These are phyloP conservation scores for Picea abies DNA, from an alignment of 83 land plant species.

Conservation along the genomic window DNA sequence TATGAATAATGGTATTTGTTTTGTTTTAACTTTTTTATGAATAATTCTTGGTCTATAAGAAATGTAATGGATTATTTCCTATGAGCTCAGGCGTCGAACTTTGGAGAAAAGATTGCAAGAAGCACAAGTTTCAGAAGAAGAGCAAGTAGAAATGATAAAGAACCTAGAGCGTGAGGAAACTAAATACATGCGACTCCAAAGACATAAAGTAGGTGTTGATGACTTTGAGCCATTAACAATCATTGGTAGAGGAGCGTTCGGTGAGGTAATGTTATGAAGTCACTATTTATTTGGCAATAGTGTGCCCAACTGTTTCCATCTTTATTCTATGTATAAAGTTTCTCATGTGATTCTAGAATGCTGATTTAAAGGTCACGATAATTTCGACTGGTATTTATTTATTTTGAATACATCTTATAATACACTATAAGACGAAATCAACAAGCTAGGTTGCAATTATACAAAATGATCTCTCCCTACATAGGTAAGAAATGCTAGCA, in stretches of 20 bases:
- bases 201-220: conserved; percentile 66
- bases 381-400: background rate
- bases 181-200: conserved; percentile 59
- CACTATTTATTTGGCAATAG: background rate
- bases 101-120: conserved; percentile 54
- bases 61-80: background rate
- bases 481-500: too few relatives aligned
- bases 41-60: background rate
- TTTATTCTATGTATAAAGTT: background rate
- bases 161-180: conserved; percentile 67
- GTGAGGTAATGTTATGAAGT: conserved; percentile 46
- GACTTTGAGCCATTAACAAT: conserved; percentile 64
- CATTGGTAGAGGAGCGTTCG: conserved; percentile 77
- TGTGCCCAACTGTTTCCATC: too few relatives aligned
- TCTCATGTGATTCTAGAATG: background rate
- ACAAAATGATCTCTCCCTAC: too few relatives aligned
- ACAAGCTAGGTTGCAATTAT: too few relatives aligned
- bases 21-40: background rate
- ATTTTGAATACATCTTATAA: too few relatives aligned
- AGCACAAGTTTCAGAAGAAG: conserved; percentile 56
- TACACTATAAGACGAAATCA: too few relatives aligned
- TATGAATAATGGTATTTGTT: too few relatives aligned
- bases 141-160: conserved; percentile 58
- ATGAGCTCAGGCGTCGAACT: conserved; percentile 37
- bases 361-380: background rate